Percentiles rank a stretch among this genome's conserved stretches.
phyloP scores from a whole-genome alignment of 1,139 yeast genomes.

The Trichomonascaceae sp. region DNA sequence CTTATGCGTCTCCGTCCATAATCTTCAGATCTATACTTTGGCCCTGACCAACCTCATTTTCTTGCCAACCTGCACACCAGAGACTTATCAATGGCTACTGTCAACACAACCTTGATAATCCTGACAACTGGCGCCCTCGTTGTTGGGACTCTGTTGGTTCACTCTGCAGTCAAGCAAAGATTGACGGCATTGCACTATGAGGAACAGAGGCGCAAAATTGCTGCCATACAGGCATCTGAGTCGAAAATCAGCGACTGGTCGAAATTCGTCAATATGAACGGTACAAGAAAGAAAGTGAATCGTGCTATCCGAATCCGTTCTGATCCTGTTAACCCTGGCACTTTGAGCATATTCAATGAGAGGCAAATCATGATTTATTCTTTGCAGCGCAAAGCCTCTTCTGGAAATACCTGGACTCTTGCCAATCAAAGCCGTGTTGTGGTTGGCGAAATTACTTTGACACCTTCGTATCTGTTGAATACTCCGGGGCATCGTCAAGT shows the following conservation, averaged over 20 bases:
- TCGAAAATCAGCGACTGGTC: neutral
- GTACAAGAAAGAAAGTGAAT: neutral
- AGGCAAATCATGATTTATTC: conserved; percentile 1
- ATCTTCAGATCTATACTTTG: neutral
- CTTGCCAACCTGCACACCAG: neutral
- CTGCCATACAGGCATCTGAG: neutral
- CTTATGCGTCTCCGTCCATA: neutral
- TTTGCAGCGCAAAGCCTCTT: conserved; percentile 1
- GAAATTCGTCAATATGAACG: neutral
- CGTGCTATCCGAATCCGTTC: conserved; percentile 1
- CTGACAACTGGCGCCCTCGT: neutral
- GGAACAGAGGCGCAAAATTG: neutral
- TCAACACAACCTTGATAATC: neutral
- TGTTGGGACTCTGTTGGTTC: neutral
- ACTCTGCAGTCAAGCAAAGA: neutral
- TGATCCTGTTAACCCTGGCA: conserved; percentile 1
- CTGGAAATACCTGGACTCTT: conserved; percentile 4
- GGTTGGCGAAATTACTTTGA: conserved; percentile 4
- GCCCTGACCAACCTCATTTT: neutral
- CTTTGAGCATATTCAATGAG: conserved; percentile 1
- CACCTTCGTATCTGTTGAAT: conserved; percentile 1
- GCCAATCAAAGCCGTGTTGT: neutral
- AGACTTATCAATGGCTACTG: neutral
- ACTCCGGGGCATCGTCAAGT: conserved; percentile 3
- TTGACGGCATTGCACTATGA: neutral